These are phyloP conservation scores for Helotiales sp. DNA, from an alignment of 2,329 filamentous ascomycete genomes.

Conservation along the genomic window DNA sequence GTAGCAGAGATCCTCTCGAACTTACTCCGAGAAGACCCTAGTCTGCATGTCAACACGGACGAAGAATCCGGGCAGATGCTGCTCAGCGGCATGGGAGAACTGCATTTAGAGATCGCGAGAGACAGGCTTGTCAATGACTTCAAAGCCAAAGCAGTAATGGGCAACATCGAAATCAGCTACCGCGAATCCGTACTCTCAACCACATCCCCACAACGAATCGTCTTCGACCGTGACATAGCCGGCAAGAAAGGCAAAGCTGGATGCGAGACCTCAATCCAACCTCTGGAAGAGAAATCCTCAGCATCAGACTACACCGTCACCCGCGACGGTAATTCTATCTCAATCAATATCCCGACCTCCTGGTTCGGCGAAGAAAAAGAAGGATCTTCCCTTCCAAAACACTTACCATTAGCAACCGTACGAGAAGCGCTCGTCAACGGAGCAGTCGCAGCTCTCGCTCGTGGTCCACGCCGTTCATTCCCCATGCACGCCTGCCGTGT, in stretches of 20 bases:
- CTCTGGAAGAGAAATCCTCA: constrained; percentile 53
- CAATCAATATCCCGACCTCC: constrained; percentile 51
- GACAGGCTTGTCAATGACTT: constrained; percentile 88
- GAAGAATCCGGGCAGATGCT: constrained; percentile 93
- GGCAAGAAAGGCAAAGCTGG: constrained; percentile 79
- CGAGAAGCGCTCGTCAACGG: constrained; percentile 73
- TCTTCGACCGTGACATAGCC: constrained; percentile 80
- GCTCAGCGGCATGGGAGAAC: constrained; percentile 92
- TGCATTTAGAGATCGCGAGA: constrained; percentile 91
- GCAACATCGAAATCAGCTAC: constrained; percentile 93
- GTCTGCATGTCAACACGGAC: constrained; percentile 81
- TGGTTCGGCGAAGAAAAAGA: constrained; percentile 44
- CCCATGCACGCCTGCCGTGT: constrained; percentile 80
- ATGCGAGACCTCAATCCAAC: constrained; percentile 72
- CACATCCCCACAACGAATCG: constrained; percentile 60
- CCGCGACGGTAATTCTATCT: constrained; percentile 74
- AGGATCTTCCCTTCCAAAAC: constrained; percentile 54
- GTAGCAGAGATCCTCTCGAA: constrained; percentile 78
- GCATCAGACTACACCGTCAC: constrained; percentile 51
- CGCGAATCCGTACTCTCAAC: constrained; percentile 75
- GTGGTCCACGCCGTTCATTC: constrained; percentile 80
- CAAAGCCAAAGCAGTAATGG: constrained; percentile 84
- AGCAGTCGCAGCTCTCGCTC: constrained; percentile 79
- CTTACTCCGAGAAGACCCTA: constrained; percentile 89
- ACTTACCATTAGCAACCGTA: constrained; percentile 55